Evolutionary conservation across 2,329 filamentous ascomycete genomes (phyloP).

Genomic region (Aspergillus latus): DNA sequence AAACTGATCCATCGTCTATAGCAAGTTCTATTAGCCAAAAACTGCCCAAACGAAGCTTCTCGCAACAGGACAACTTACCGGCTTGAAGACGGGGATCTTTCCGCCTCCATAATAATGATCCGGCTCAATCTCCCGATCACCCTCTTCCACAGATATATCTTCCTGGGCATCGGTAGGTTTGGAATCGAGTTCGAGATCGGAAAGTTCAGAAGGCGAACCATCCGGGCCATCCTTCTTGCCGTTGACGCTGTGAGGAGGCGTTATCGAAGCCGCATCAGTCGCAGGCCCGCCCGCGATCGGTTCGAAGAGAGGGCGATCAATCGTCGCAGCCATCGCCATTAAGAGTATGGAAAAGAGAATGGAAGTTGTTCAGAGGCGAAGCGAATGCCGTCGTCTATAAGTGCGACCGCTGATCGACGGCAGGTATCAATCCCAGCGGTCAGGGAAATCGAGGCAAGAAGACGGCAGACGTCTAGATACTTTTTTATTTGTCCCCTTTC

Average conservation of each 20-base stretch:
- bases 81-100: conserved; percentile 89
- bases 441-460: conserved; percentile 29
- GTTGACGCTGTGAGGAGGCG: conserved; percentile 45
- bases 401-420: conserved; percentile 48
- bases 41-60: not conserved
- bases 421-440: conserved; percentile 42
- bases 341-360: conserved; percentile 14
- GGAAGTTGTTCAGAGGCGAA: conserved; percentile 13
- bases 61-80: conserved; percentile 52
- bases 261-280: conserved; percentile 39
- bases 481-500: conserved; percentile 3
- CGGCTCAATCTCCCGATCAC: conserved; percentile 76
- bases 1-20: conserved; percentile 84
- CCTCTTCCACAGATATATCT: conserved; percentile 51
- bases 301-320: conserved; percentile 33
- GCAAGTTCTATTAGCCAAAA: conserved; percentile 8
- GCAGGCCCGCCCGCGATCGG: conserved; percentile 25
- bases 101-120: conserved; percentile 83
- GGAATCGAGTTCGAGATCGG: conserved; percentile 43
- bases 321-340: conserved; percentile 35
- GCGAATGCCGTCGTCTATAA: conserved; percentile 39
- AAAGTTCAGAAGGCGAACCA: conserved; percentile 42
- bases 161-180: conserved; percentile 27
- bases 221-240: conserved; percentile 46
- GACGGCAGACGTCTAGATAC: not conserved